These are phyloP conservation scores for Capsicum baccatum DNA, from an alignment of 257 asterid species.

Conservation along the genomic window DNA sequence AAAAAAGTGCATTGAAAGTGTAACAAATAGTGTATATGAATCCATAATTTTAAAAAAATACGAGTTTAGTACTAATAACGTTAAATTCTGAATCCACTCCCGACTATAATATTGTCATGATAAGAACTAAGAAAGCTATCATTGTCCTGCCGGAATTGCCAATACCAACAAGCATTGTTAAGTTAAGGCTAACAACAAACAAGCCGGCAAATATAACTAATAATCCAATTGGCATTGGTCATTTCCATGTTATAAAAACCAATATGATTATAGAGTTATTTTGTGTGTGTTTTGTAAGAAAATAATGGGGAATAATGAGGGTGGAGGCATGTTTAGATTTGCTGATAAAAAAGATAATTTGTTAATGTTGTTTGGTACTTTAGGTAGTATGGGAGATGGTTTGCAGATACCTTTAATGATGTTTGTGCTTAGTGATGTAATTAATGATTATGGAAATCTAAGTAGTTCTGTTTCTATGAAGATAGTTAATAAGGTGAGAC, in stretches of 20 bases:
- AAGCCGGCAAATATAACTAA: constrained; percentile 54
- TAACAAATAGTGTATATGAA: too few species aligned
- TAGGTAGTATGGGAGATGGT: constrained; percentile 96
- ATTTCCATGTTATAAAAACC: constrained; percentile 36
- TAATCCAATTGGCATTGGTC: neutral
- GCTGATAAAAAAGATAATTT: constrained; percentile 71
- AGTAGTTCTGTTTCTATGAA: constrained; percentile 36
- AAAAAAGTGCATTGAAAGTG: too few species aligned
- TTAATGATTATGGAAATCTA: constrained; percentile 64
- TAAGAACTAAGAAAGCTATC: neutral
- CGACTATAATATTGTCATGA: neutral
- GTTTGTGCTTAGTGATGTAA: constrained; percentile 76
- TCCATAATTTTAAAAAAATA: too few species aligned
- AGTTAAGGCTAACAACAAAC: constrained; percentile 31
- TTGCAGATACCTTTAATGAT: constrained; percentile 78
- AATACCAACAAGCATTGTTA: constrained; percentile 14
- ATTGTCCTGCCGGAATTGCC: constrained; percentile 7
- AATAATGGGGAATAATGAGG: constrained; percentile 42
- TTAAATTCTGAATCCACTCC: fast-evolving
- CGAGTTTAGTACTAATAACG: neutral
- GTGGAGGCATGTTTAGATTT: constrained; percentile 66
- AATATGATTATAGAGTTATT: neutral
- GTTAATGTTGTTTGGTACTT: constrained; percentile 68
- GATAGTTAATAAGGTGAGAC: constrained; percentile 60
- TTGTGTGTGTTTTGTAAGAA: neutral